Base-by-base conservation (phyloP, 2,329 filamentous ascomycete species). In the Phialocephala subalpina region DNA sequence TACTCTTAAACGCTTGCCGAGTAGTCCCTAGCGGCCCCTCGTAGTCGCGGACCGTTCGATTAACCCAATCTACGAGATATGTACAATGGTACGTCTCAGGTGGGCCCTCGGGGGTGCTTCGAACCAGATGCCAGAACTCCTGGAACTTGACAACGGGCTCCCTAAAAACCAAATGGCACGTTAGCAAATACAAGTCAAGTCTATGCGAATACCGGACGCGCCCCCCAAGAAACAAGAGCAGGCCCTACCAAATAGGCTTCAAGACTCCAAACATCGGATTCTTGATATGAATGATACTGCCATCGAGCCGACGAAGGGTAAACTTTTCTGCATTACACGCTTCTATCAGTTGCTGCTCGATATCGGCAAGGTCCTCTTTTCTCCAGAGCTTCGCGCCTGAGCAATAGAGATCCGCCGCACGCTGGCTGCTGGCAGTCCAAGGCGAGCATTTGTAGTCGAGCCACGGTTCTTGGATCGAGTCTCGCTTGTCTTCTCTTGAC, bases 61-160 rank as follows among this genome's bases (percentile, higher is more conserved):
- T 76, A 11, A 3, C 47, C 74, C 72, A 76, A 16, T 73, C 67
- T 57, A 74, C 29, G 4, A 75, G 69, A 71, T 76, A 75, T 18
- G 74, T 69, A 68, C 74, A 76, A 61, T 60, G 56, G 56, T 74
- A 75, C 33, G 62, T 66, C 65, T 73, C 71, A 18, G 70, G 66
- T 56, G 67, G 67, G 27, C 52, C 69, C 14, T 72, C 58, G 9
- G 73, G 71, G 65, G 20, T 64, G 12, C 27, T 45, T 63, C 53
- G 45, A 12, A 71, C 69, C 35, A 62, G 63, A 16, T 27, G 53
- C 72, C 73, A 75, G 58, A 69, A 76, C 61, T 73, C 72, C 66
- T 70, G 70, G 29, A 72, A 73, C 55, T 73, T 68, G 16, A 74
- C 47, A 63, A 59, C 63, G 55, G 73, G 72, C 42, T 36, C 65